A percentile compares a stretch with the other conserved stretches of the same genome.
phyloP scores from a whole-genome alignment of 2,329 filamentous ascomycete species.

The Paraphoma chrysanthemicola region DNA sequence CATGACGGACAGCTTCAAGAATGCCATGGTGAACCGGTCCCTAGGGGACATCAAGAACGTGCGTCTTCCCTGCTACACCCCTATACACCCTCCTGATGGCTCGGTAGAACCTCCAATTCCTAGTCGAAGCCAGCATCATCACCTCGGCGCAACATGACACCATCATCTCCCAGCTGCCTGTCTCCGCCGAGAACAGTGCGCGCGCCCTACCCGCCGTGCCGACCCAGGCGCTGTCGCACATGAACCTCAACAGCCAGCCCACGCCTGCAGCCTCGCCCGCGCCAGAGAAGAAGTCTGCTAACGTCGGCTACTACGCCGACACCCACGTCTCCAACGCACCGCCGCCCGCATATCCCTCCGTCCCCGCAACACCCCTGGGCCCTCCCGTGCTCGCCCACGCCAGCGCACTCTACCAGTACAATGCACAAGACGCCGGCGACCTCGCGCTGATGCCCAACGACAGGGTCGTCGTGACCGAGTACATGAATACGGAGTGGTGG shows the following conservation, averaged over 20 bases:
- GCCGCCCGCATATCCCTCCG: conserved; percentile 54
- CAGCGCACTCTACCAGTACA: conserved; percentile 84
- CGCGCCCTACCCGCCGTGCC: conserved; percentile 37
- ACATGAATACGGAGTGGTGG: conserved; percentile 99
- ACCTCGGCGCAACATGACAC: conserved; percentile 75
- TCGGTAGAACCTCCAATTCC: conserved; percentile 83
- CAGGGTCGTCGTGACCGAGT: conserved; percentile 79
- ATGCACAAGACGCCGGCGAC: conserved; percentile 80
- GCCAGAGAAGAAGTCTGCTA: conserved; percentile 48
- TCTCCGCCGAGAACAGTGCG: conserved; percentile 71
- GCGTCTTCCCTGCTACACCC: conserved; percentile 38
- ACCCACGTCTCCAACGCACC: conserved; percentile 49
- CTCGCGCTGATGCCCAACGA: conserved; percentile 83
- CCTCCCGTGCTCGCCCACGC: conserved; percentile 72
- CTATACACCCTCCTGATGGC: conserved; percentile 20
- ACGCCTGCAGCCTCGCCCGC: conserved; percentile 36
- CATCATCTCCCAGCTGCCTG: conserved; percentile 77
- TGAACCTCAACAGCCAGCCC: conserved; percentile 39
- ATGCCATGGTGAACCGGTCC: conserved; percentile 78
- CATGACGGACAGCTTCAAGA: conserved; percentile 55
- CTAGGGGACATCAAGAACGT: conserved; percentile 88
- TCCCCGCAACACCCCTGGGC: conserved; percentile 57
- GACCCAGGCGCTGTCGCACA: conserved; percentile 40
- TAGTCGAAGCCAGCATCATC: conserved; percentile 83
- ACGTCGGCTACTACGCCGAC: conserved; percentile 50